A percentile compares a stretch with the other conserved stretches of the same genome.
These are phyloP conservation scores for Pyrus pyrifolia DNA, from an alignment of 306 rosid genomes.

Conservation along the genomic window DNA sequence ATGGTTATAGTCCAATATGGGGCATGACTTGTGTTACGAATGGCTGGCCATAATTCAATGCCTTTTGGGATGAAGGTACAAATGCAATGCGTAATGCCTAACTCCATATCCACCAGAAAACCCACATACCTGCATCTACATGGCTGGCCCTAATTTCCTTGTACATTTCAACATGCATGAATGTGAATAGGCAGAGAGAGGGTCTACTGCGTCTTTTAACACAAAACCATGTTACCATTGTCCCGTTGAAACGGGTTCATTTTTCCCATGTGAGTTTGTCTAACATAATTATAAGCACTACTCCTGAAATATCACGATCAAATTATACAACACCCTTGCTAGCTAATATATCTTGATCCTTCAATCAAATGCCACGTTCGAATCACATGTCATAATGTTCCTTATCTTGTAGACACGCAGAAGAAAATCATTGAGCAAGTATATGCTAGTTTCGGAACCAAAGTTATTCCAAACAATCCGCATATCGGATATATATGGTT, in stretches of 20 bases:
- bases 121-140: neutral
- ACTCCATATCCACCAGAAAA: neutral
- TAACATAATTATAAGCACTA: neutral
- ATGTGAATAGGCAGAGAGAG: neutral
- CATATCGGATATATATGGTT: no score
- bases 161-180: neutral
- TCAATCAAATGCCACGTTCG: neutral
- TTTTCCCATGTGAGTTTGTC: neutral
- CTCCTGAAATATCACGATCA: neutral
- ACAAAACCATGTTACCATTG: neutral
- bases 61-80: neutral
- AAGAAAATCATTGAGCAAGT: neutral
- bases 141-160: neutral
- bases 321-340: neutral
- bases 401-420: neutral
- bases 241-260: neutral
- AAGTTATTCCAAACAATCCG: no score
- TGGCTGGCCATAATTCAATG: neutral
- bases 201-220: neutral
- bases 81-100: no score
- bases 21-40: neutral
- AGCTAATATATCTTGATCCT: neutral
- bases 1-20: neutral
- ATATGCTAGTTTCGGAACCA: neutral
- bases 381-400: neutral